phyloP scores from a whole-genome alignment of 306 rosid species.

The Sindora glabra region DNA sequence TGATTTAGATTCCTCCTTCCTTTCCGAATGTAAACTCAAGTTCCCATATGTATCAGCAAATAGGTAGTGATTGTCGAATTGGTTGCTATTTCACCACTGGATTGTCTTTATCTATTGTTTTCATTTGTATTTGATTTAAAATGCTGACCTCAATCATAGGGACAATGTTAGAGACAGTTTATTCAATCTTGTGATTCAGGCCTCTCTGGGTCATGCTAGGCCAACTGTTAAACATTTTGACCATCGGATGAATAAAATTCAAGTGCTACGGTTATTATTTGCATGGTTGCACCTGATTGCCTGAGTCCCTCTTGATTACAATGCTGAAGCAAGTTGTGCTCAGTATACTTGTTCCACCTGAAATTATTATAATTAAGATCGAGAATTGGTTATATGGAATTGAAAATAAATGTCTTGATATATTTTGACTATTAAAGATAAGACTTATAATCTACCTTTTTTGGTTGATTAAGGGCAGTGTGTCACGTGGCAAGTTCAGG shows the following conservation, averaged over 20 bases:
- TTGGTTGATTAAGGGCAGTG: background rate
- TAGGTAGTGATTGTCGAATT: background rate
- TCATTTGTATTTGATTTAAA: too few species aligned
- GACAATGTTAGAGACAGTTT: too few species aligned
- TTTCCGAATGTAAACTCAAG: too few species aligned
- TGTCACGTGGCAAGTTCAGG: background rate
- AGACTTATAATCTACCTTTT: background rate
- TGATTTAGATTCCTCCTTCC: too few species aligned
- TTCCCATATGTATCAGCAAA: background rate
- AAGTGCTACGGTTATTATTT: too few species aligned
- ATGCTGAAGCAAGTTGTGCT: background rate
- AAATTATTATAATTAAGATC: background rate
- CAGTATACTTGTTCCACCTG: background rate
- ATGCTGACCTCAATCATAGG: too few species aligned
- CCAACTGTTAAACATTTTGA: too few species aligned
- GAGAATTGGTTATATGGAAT: background rate
- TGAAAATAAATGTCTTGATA: conserved; percentile 9
- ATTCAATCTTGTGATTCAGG: too few species aligned
- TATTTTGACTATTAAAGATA: background rate
- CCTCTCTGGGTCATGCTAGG: too few species aligned
- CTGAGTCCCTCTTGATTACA: too few species aligned
- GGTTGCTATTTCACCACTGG: background rate
- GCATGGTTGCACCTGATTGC: too few species aligned
- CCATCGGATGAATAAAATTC: too few species aligned
- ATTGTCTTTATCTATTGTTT: conserved; percentile 1